These are phyloP conservation scores for Venturia carpophila DNA, from an alignment of 2,329 filamentous ascomycete genomes.

Conservation along the genomic window DNA sequence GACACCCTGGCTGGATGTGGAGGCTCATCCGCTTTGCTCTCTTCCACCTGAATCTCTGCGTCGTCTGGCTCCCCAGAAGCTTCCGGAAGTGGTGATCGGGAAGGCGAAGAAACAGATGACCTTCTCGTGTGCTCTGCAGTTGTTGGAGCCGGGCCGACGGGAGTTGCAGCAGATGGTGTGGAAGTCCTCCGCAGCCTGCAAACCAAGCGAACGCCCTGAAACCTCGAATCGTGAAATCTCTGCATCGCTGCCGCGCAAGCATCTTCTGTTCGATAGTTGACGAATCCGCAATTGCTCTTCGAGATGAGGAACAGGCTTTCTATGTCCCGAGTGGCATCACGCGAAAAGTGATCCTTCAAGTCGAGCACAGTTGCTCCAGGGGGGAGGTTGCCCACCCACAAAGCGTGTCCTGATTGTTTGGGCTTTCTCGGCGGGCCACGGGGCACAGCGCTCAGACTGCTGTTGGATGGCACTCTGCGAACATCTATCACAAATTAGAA, in stretches of 20 bases:
- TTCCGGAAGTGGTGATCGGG: slow-evolving; percentile 24
- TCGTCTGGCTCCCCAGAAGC: slow-evolving; percentile 1
- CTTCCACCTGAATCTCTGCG: not conserved
- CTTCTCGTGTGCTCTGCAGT: slow-evolving; percentile 27
- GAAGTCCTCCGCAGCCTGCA: slow-evolving; percentile 64
- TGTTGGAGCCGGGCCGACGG: slow-evolving; percentile 46
- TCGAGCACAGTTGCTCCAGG: slow-evolving; percentile 72
- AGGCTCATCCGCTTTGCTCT: not conserved
- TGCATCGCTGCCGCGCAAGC: slow-evolving; percentile 70
- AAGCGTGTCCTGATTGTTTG: slow-evolving; percentile 69
- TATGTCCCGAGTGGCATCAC: slow-evolving; percentile 63
- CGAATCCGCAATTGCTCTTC: slow-evolving; percentile 95
- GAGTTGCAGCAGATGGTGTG: slow-evolving; percentile 37
- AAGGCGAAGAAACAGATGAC: slow-evolving; percentile 23
- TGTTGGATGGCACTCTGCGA: slow-evolving; percentile 9
- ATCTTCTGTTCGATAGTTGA: slow-evolving; percentile 80
- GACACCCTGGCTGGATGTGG: slow-evolving; percentile 35
- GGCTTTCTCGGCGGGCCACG: slow-evolving; percentile 60
- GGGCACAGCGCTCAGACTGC: slow-evolving; percentile 14
- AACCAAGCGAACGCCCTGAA: slow-evolving; percentile 76
- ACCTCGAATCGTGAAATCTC: slow-evolving; percentile 83
- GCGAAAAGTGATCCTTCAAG: slow-evolving; percentile 85
- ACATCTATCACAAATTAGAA: not conserved
- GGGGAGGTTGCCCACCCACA: slow-evolving; percentile 94
- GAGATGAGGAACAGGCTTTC: slow-evolving; percentile 91